These are phyloP conservation scores for Immersiella caudata DNA, from an alignment of 495 filamentous ascomycete species.

Conservation along the genomic window DNA sequence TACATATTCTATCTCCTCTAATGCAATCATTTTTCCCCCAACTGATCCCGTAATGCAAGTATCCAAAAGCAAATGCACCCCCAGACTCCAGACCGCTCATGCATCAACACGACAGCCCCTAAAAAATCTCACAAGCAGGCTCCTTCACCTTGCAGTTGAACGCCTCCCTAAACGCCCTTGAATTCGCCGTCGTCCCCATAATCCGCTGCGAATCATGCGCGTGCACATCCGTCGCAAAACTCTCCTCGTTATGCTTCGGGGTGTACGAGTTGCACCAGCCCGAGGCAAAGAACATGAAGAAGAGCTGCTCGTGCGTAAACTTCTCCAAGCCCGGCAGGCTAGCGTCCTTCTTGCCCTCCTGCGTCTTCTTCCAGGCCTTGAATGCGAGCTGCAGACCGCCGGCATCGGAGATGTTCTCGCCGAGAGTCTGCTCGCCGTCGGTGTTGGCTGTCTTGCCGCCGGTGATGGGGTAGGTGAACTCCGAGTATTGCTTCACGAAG, in stretches of 20 bases:
- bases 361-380: slow-evolving; percentile 56
- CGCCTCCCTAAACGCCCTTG: slow-evolving; percentile 66
- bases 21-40: too few relatives aligned
- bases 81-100: too few relatives aligned
- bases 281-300: slow-evolving; percentile 68
- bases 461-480: slow-evolving; percentile 60
- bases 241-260: slow-evolving; percentile 55
- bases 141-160: slow-evolving; percentile 66
- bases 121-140: slow-evolving; percentile 73
- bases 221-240: slow-evolving; percentile 63
- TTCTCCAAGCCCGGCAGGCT: slow-evolving; percentile 63
- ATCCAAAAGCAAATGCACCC: too few relatives aligned
- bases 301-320: slow-evolving; percentile 72
- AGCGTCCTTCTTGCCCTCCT: slow-evolving; percentile 51
- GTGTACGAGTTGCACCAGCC: slow-evolving; percentile 70
- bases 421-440: slow-evolving; percentile 68
- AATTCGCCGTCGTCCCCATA: slow-evolving; percentile 66
- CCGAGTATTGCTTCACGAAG: slow-evolving; percentile 69
- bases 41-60: too few relatives aligned
- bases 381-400: slow-evolving; percentile 68
- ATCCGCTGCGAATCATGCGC: slow-evolving; percentile 64
- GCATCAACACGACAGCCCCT: not conserved
- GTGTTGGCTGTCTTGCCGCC: slow-evolving; percentile 61
- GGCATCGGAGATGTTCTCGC: slow-evolving; percentile 77
- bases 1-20: too few relatives aligned